Evolutionary conservation across 495 filamentous ascomycete genomes (phyloP).

Genomic region (Platismatia glauca): DNA sequence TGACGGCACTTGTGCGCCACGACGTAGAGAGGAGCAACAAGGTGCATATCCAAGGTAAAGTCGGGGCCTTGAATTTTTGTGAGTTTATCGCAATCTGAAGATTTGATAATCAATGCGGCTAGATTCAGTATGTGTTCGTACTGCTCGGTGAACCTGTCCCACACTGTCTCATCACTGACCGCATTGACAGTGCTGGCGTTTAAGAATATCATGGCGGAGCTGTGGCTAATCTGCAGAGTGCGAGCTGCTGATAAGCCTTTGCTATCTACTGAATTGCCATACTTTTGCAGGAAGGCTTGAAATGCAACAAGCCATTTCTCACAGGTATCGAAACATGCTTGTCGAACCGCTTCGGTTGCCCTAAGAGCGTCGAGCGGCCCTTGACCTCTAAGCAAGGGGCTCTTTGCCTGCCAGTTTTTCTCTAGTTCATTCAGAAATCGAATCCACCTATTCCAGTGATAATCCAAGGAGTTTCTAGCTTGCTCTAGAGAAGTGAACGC

Average conservation of each 20-base stretch:
- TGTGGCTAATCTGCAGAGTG: constrained; percentile 16
- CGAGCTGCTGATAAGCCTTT: constrained; percentile 13
- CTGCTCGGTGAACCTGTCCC: constrained; percentile 10
- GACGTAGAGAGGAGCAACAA: constrained; percentile 47
- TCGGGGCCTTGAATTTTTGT: neutral
- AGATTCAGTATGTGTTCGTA: constrained; percentile 27
- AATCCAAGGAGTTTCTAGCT: constrained; percentile 22
- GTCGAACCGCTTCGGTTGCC: neutral
- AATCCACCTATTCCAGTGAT: constrained; percentile 14
- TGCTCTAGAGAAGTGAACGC: constrained; percentile 21
- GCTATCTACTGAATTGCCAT: neutral
- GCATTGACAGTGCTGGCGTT: neutral
- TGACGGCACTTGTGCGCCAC: constrained; percentile 53
- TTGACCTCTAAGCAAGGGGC: neutral
- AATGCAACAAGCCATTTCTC: constrained; percentile 13
- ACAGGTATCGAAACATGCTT: neutral
- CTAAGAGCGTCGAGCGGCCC: neutral
- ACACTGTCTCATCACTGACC: constrained; percentile 8
- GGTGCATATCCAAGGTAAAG: constrained; percentile 39
- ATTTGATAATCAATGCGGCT: constrained; percentile 18
- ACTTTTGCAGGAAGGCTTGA: constrained; percentile 6
- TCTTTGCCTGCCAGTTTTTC: no score
- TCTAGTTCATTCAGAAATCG: neutral
- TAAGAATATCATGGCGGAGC: constrained; percentile 1
- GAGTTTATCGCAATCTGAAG: neutral